A percentile compares a stretch with the other conserved stretches of the same genome.
Conservation (phyloP, 495 filamentous ascomycete genomes). For the Chaetomium tenue region DNA sequence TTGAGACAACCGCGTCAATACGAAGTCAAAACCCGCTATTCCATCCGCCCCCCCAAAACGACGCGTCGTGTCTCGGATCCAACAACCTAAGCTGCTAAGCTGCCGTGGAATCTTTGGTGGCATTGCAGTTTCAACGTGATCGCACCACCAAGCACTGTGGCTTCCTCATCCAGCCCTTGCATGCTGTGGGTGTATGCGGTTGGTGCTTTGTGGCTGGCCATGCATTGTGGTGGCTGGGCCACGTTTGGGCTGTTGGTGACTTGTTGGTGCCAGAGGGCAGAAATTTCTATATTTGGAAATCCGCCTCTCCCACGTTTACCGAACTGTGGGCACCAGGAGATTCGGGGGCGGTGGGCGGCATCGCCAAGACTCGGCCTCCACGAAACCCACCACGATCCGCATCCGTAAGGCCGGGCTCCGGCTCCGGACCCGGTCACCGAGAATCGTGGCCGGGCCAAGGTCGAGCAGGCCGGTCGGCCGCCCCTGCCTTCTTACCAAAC, state of each 20-base stretch:
- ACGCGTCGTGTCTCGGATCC: not conserved
- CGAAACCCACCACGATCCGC: conserved; percentile 3
- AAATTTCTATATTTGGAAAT: conserved; percentile 16
- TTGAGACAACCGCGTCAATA: conserved; percentile 1
- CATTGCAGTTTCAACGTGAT: not conserved
- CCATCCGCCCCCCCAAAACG: not conserved
- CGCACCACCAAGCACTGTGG: not conserved
- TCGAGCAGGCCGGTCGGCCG: not conserved
- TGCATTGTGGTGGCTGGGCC: conserved; percentile 2
- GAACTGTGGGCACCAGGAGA: not conserved
- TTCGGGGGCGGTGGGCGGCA: conserved; percentile 1
- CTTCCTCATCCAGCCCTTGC: not conserved
- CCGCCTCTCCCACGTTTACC: not conserved
- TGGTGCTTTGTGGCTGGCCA: not conserved
- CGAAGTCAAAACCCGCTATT: not conserved
- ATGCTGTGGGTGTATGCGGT: not conserved
- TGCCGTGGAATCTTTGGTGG: not conserved
- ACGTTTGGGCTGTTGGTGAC: conserved; percentile 6
- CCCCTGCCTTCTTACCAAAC: not conserved
- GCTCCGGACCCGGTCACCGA: not conserved
- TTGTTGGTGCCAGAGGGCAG: not conserved
- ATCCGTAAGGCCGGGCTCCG: not conserved
- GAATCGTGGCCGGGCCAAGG: not conserved
- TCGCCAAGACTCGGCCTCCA: conserved; percentile 8
- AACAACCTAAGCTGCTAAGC: too few relatives aligned